Evolutionary conservation across 2,329 filamentous ascomycete species (phyloP), one percentile per base, ranked within the genome.

Genomic region (Neodidymelliopsis sp.): DNA sequence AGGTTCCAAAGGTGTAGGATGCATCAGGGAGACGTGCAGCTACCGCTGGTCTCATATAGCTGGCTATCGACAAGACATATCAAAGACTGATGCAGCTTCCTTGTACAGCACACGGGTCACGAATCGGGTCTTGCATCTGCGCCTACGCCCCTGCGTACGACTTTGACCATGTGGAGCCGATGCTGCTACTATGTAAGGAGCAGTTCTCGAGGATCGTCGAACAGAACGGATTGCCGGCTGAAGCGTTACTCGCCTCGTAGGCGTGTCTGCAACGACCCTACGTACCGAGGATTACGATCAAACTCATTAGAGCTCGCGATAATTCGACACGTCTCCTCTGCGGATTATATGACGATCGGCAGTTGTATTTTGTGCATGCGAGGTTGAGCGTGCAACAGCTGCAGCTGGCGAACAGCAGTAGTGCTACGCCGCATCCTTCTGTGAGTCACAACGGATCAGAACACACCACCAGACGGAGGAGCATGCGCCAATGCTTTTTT

Each of bases 371-470:
- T 33, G 7, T n/a, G 16, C 11, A 13, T 12, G 16, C 10, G 6
- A 39, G 7, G 12, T 1, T 6, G 1, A 33, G 12, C 4, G 34
- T 45, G 42, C 9, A n/a, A 41, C 29, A 22, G 15, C n/a, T 25
- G 33, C 19, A 38, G 19, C 22, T 34, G 11, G 12, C 23, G 23
- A 24, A n/a, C 20, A 13, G n/a, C 10, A 43, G n/a, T 28, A 28
- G n/a, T 12, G 18, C 12, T 12, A 38, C 28, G 43, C 35, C 22
- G 43, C 36, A 30, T 35, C 44, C 36, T 36, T 47, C 7, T 30
- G 33, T 37, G 41, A 25, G 31, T n/a, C 41, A 10, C 19, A 4
- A 23, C 27, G 18, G 27, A 5, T 40, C n/a, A 23, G 18, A 40
- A 23, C 18, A 37, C 15, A 27, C 23, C 15, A 37, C 23, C 23